Evolutionary conservation across 2,329 filamentous ascomycete species (phyloP), one percentile per base, ranked within the genome.

Genomic region (Claviceps humidiphila): DNA sequence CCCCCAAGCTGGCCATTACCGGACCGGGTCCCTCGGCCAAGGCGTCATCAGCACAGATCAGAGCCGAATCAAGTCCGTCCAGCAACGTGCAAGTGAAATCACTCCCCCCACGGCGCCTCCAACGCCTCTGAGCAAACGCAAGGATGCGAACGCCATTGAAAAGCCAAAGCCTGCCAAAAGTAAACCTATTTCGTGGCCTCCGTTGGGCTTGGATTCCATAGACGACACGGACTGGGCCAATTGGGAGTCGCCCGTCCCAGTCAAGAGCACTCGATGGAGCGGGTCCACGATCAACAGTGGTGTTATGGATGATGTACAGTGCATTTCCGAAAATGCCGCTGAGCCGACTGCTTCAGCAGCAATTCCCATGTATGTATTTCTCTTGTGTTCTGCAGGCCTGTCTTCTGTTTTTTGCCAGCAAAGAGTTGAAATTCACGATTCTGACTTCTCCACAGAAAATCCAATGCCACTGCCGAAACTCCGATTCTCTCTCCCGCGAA

Each of bases 171-270:
- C 68, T 1, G 63, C 54, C 9, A 72, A 68, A 60, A 62, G 66
- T 50, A 81, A 81, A 63, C 76, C 72, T 54, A 81, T 78, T 60
- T 81, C 78, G 22, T 81, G 75, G 76, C 79, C 76, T 20, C 77
- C 78, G 2, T 67, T 81, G 48, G 74, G 74, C 2, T 72, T 78
- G 47, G 78, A 81, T 56, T 70, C 72, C 44, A 69, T 77, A 52
- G 75, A 82, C 56, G 80, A 82, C 59, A 77, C 74, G 58, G 80
- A 81, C 64, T 84, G 80, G 81, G 73, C 76, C 7, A 82, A 76
- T 63, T 84, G 81, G 80, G 81, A 84, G 55, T 74, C 72, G 17
- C 72, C 74, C 43, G 71, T 68, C 38, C 76, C 79, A 2, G 71
- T 69, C 51, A 77, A 77, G 63, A 77, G 77, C 16, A 73, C 79